Evolutionary conservation across 1,284 basidiomycete species (phyloP), one percentile per base, ranked within the genome.

Genomic region (Takashimella koratensis): DNA sequence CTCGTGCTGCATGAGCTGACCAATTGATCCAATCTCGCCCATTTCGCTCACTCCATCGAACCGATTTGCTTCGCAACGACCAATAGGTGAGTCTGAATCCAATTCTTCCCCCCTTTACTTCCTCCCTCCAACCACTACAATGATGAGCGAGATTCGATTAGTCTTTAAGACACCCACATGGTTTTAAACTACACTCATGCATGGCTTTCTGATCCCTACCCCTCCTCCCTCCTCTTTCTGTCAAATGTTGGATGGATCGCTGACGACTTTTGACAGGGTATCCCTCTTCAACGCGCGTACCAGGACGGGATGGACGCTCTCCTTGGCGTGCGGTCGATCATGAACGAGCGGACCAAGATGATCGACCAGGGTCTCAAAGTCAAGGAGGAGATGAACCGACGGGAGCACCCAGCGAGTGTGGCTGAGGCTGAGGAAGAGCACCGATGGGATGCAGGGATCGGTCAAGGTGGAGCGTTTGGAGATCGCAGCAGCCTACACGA

Each of bases 151-250:
- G 40, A 61, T 67, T 36, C 71, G 75, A 75, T 76, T 76, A 76
- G 73, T 75, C 75, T 76, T 76, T 60, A 75, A 76, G 74, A 76
- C 75, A 56, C 56, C 60, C 56, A 63, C 66, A 69, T 75, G 73
- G 75, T 75, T 75, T 63, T 59, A 69, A 68, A 67, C 51, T 57
- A 56, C 57, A 55, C 57, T 57, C 56, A 74, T 74, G 68, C 70
- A 73, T 74, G 68, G 71, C 70, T 71, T 74, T 66, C 73, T 76
- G 73, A 76, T 58, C 50, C 60, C 43, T 49, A 27, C 44, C 49
- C 47, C 47, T 55, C 50, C 23, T 25, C 43, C 42, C 43, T 36
- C 22, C 19, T 22, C 21, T 41, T 20, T 46, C 5, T 21, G 43
- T 11, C 19, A 49, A 48, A 57, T 36, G 13, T 40, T 21, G 27